Percentiles rank a stretch among this genome's conserved stretches.
phyloP scores from a whole-genome alignment of 2,329 filamentous ascomycete species.

The Pseudocercospora eumusae region DNA sequence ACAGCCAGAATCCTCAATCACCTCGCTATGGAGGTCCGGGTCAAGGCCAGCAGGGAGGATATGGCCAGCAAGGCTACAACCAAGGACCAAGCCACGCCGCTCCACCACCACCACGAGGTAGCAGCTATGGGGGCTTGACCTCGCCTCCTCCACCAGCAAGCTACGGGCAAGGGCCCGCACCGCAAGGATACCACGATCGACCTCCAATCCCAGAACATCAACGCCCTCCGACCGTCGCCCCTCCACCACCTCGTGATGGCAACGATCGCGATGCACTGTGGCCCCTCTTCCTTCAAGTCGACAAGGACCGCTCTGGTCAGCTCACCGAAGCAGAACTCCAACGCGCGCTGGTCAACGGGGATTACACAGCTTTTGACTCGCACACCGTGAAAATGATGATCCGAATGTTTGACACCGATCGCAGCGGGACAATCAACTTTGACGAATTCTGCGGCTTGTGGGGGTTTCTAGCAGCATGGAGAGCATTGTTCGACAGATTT shows the following conservation, averaged over 20 bases:
- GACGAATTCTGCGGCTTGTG: slow-evolving; percentile 95
- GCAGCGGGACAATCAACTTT: slow-evolving; percentile 85
- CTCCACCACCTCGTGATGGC: slow-evolving; percentile 54
- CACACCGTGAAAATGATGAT: slow-evolving; percentile 99
- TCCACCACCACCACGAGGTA: slow-evolving; percentile 24
- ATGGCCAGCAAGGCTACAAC: slow-evolving; percentile 22
- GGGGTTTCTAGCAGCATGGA: slow-evolving; percentile 94
- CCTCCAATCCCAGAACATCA: slow-evolving; percentile 54
- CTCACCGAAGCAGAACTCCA: slow-evolving; percentile 85
- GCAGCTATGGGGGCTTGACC: slow-evolving; percentile 27
- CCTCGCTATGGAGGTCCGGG: slow-evolving; percentile 26
- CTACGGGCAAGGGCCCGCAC: slow-evolving; percentile 56
- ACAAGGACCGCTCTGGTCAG: slow-evolving; percentile 78
- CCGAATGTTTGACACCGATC: slow-evolving; percentile 96
- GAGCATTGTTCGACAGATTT: slow-evolving; percentile 91
- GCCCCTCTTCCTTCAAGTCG: slow-evolving; percentile 85
- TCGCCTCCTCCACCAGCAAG: slow-evolving; percentile 49
- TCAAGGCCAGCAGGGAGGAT: slow-evolving; percentile 20
- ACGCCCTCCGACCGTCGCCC: slow-evolving; percentile 52
- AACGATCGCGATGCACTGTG: slow-evolving; percentile 72
- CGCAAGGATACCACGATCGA: slow-evolving; percentile 65
- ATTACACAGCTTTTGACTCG: slow-evolving; percentile 90
- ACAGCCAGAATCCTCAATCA: slow-evolving; percentile 27
- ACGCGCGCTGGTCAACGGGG: slow-evolving; percentile 89
- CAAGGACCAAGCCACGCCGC: slow-evolving; percentile 17